Percentiles rank a stretch among this genome's conserved stretches.
Evolutionary conservation across 345 rosid species (phyloP).

Genomic region (Salix dunnii): DNA sequence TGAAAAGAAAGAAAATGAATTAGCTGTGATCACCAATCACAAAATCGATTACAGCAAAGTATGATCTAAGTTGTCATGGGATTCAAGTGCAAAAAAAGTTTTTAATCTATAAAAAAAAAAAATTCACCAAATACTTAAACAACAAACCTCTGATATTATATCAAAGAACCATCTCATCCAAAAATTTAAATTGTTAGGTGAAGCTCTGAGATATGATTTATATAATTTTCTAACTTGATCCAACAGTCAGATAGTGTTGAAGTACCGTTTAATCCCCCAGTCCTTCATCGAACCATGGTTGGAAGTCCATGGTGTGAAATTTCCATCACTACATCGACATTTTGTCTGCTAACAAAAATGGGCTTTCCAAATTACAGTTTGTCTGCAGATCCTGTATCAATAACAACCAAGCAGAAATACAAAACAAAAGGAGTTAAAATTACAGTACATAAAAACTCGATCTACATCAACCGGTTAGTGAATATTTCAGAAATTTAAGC

Average conservation of each 20-base stretch:
- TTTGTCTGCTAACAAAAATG: not conserved
- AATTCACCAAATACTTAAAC: too few relatives aligned
- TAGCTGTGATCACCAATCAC: not conserved
- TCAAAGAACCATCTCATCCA: too few relatives aligned
- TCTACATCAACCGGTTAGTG: not conserved
- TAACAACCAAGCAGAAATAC: not conserved
- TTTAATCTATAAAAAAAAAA: too few relatives aligned
- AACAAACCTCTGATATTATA: too few relatives aligned
- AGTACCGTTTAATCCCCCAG: not conserved
- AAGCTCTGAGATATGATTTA: too few relatives aligned
- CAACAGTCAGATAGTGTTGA: not conserved
- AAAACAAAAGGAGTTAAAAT: not conserved
- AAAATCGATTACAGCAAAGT: not conserved
- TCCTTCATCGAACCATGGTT: not conserved
- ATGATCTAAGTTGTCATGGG: not conserved
- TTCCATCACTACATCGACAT: not conserved
- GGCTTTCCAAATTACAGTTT: not conserved
- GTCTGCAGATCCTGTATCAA: slow-evolving; percentile 1
- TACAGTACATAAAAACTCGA: not conserved
- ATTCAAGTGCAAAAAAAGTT: not conserved
- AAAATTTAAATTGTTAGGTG: too few relatives aligned
- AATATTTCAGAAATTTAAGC: not conserved
- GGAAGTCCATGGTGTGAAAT: not conserved
- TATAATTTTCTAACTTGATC: not conserved
- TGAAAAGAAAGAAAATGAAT: not conserved